A percentile compares a stretch with the other conserved stretches of the same genome.
Evolutionary conservation across 495 filamentous ascomycete species (phyloP).

Genomic region (Tuber aestivum): DNA sequence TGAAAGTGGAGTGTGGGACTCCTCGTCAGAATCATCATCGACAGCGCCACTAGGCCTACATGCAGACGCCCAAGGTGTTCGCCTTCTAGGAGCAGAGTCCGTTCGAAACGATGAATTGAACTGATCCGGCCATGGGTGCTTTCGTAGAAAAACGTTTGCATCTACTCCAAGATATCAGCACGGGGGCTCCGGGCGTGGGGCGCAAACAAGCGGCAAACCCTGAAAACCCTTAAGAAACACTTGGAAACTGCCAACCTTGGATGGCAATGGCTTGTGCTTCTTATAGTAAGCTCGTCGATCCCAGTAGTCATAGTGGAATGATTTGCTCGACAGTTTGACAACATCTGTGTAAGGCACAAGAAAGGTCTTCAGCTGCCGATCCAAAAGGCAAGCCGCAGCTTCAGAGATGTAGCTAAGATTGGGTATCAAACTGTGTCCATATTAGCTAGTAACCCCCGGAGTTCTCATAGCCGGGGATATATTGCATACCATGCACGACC

Average conservation of each 20-base stretch:
- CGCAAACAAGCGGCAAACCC: constrained; percentile 21
- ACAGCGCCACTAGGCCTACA: constrained; percentile 68
- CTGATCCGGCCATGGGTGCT: constrained; percentile 98
- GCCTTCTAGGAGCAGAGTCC: constrained; percentile 62
- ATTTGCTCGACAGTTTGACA: constrained; percentile 87
- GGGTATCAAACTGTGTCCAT: constrained; percentile 66
- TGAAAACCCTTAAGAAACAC: constrained; percentile 95
- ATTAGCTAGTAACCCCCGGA: constrained; percentile 24
- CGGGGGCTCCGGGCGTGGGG: not conserved
- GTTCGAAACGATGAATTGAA: constrained; percentile 68
- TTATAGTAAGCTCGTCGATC: constrained; percentile 81
- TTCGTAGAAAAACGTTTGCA: constrained; percentile 87
- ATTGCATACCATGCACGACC: constrained; percentile 69
- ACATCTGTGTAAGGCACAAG: constrained; percentile 95
- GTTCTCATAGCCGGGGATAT: not conserved
- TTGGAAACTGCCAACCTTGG: constrained; percentile 93
- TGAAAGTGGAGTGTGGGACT: constrained; percentile 48
- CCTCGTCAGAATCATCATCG: constrained; percentile 62
- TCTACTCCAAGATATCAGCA: constrained; percentile 47
- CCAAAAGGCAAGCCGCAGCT: constrained; percentile 91
- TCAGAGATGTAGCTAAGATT: constrained; percentile 99
- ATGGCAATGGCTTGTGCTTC: constrained; percentile 78
- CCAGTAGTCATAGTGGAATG: constrained; percentile 98
- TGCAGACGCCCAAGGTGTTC: constrained; percentile 74
- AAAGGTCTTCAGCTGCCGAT: constrained; percentile 81